Percentiles rank a stretch among this genome's conserved stretches.
Conservation (phyloP, 202 grass and related monocot species). For the Bolboschoenoplectus hybrid region DNA sequence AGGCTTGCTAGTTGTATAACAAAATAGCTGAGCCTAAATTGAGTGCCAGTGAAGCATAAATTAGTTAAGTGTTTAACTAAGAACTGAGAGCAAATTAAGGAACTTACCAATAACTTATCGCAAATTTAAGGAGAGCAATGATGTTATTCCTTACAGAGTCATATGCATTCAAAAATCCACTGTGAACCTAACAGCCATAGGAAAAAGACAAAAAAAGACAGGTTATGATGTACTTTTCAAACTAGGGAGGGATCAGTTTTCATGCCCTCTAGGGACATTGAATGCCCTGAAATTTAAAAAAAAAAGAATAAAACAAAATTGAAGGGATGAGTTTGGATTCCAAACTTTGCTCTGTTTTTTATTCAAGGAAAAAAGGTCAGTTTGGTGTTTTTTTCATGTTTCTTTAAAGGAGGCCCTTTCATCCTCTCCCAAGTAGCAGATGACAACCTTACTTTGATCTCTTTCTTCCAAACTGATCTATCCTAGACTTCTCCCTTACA, state of each 20-base stretch:
- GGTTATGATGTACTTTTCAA: conserved; percentile 24
- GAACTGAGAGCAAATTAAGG: not conserved
- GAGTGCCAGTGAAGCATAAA: not conserved
- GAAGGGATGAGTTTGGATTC: not conserved
- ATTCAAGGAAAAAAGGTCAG: not conserved
- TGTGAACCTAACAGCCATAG: conserved; percentile 76
- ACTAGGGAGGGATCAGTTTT: not conserved
- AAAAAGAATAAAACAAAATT: not conserved
- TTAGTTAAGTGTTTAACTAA: conserved; percentile 8
- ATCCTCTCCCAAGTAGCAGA: not conserved
- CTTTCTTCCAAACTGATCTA: not conserved
- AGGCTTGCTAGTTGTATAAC: too few relatives aligned
- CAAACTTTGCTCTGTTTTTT: not conserved
- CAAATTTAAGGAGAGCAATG: conserved; percentile 61
- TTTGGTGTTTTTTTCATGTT: not conserved
- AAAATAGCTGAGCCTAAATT: conserved; percentile 1
- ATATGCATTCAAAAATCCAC: conserved; percentile 93
- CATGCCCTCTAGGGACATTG: not conserved
- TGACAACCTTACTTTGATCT: not conserved
- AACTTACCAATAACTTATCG: conserved; percentile 69
- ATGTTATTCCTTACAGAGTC: conserved; percentile 90
- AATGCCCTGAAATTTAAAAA: not conserved
- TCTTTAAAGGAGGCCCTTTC: not conserved
- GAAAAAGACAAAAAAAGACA: conserved; percentile 38
- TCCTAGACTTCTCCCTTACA: not conserved